A percentile compares a stretch with the other conserved stretches of the same genome.
Evolutionary conservation across 2,329 filamentous ascomycete species (phyloP).

Genomic region (Escovopsis sp.): DNA sequence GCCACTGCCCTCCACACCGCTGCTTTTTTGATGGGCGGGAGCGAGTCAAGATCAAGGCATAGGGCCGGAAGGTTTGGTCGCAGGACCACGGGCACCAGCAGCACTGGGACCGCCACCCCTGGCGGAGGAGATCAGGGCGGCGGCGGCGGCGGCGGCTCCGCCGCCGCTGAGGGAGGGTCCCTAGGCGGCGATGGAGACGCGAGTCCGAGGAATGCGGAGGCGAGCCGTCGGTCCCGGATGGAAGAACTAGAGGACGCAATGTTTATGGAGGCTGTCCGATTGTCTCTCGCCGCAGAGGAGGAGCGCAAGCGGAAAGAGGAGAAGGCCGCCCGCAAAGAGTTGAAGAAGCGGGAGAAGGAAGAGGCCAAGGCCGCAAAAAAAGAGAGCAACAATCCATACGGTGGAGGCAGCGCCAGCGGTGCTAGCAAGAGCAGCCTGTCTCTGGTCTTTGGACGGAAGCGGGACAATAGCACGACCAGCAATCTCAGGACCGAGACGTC

Average conservation of each 20-base stretch:
- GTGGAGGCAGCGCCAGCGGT: constrained; percentile 18
- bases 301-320: constrained; percentile 71
- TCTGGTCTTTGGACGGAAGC: constrained; percentile 41
- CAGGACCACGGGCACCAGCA: constrained; percentile 31
- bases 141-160: not conserved
- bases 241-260: constrained; percentile 95
- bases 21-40: constrained; percentile 72
- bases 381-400: constrained; percentile 23
- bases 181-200: constrained; percentile 12
- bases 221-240: constrained; percentile 38
- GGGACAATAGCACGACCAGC: constrained; percentile 45
- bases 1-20: constrained; percentile 91
- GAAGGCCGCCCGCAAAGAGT: constrained; percentile 46
- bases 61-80: constrained; percentile 40
- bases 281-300: constrained; percentile 85
- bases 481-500: constrained; percentile 44
- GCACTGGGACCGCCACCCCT: constrained; percentile 15
- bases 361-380: constrained; percentile 66
- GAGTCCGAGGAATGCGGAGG: constrained; percentile 8
- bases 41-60: constrained; percentile 31
- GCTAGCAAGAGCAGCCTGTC: constrained; percentile 52
- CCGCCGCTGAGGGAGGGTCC: constrained; percentile 6
- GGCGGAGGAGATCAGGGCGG: constrained; percentile 9
- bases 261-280: constrained; percentile 90
- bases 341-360: constrained; percentile 74